Conservation (phyloP, 371 early-diverging fungal species). For the Saksenaea oblongispora region DNA sequence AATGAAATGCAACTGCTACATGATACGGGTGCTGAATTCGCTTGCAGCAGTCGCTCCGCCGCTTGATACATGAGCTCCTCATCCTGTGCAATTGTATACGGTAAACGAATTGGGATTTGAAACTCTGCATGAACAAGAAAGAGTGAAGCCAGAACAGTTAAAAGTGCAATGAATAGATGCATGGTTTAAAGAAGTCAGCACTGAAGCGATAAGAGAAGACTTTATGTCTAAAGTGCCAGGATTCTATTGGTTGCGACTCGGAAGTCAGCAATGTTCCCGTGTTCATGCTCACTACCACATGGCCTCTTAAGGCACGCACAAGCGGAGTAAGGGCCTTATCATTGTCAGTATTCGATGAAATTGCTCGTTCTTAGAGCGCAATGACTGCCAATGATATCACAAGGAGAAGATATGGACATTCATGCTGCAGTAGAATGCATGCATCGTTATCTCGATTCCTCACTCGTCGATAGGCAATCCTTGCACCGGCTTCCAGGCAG, state of each 20-base stretch:
- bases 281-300: background rate
- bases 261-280: slow-evolving; percentile 2
- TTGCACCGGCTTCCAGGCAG: no score
- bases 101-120: slow-evolving; percentile 10
- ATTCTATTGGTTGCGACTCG: background rate
- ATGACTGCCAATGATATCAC: no score
- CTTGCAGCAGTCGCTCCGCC: slow-evolving; percentile 18
- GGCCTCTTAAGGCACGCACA: background rate
- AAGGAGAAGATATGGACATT: no score
- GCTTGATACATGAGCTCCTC: slow-evolving; percentile 19
- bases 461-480: no score
- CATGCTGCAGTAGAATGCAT: no score
- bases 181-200: slow-evolving; percentile 9
- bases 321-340: background rate
- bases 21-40: slow-evolving; percentile 23
- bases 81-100: background rate
- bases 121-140: background rate
- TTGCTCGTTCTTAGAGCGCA: no score
- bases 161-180: background rate
- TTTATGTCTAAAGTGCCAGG: background rate
- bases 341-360: no score
- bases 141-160: background rate
- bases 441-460: no score
- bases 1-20: slow-evolving; percentile 42
- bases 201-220: background rate